phyloP scores from a whole-genome alignment of 2,329 filamentous ascomycete genomes.

The Diaporthe australafricana region DNA sequence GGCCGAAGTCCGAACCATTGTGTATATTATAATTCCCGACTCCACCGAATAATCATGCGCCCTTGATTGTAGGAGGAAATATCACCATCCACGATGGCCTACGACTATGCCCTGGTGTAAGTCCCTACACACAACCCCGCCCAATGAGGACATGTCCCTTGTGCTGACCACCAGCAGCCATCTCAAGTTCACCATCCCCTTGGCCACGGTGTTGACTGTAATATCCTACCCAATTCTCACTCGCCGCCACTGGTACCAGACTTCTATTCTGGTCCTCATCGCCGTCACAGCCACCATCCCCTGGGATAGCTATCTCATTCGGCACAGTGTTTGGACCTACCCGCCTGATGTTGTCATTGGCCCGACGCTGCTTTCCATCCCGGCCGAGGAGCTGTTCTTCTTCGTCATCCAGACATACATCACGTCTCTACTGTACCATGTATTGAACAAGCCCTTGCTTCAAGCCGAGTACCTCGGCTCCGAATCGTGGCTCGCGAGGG shows the following conservation, averaged over 20 bases:
- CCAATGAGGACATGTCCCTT: background rate
- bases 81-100: constrained; percentile 39
- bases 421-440: constrained; percentile 74
- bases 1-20: background rate
- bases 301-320: constrained; percentile 82
- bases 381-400: constrained; percentile 80
- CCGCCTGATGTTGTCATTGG: constrained; percentile 74
- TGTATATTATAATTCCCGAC: background rate
- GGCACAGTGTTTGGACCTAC: constrained; percentile 77
- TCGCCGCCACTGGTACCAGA: constrained; percentile 71
- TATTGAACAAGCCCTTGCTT: constrained; percentile 74
- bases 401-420: constrained; percentile 83
- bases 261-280: constrained; percentile 69
- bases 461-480: constrained; percentile 53
- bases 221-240: constrained; percentile 72
- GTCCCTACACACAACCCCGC: background rate
- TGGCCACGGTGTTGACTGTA: constrained; percentile 68
- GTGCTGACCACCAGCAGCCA: constrained; percentile 57
- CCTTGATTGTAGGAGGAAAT: background rate
- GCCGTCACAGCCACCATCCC: constrained; percentile 77
- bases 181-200: constrained; percentile 74
- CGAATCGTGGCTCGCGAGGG: constrained; percentile 3
- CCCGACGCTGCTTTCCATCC: constrained; percentile 71
- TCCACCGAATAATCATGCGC: constrained; percentile 11
- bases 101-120: constrained; percentile 43